These are phyloP conservation scores for Candida awuae DNA, from an alignment of 805 yeast species.

Conservation along the genomic window DNA sequence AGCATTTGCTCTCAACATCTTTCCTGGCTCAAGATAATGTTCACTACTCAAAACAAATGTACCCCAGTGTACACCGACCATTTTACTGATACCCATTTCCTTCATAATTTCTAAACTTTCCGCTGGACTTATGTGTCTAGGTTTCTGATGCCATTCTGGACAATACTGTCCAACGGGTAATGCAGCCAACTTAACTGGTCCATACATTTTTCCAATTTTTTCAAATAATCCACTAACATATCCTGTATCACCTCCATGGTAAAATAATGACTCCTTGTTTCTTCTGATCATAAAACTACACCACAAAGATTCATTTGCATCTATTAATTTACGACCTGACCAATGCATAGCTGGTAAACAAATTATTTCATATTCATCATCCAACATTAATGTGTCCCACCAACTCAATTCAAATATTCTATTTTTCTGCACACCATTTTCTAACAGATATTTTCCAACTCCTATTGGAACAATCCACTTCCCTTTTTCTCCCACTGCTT, in stretches of 20 bases:
- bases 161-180: constrained; percentile 93
- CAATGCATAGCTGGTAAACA: constrained; percentile 96
- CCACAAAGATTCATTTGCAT: constrained; percentile 80
- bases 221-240: constrained; percentile 67
- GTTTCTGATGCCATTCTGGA: constrained; percentile 89
- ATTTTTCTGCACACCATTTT: constrained; percentile 46
- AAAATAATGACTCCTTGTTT: constrained; percentile 63
- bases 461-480: constrained; percentile 90
- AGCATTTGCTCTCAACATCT: constrained; percentile 46
- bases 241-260: constrained; percentile 95
- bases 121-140: constrained; percentile 77
- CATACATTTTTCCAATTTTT: constrained; percentile 56
- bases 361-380: constrained; percentile 63
- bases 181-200: constrained; percentile 59
- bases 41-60: constrained; percentile 87
- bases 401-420: constrained; percentile 70
- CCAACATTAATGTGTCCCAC: constrained; percentile 63
- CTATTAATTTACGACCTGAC: constrained; percentile 82
- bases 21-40: constrained; percentile 77
- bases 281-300: constrained; percentile 71
- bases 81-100: constrained; percentile 50
- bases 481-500: constrained; percentile 40
- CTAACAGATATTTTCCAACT: constrained; percentile 48
- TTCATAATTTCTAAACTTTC: constrained; percentile 66
- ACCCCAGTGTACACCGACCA: constrained; percentile 95